Percentiles rank a stretch among this genome's conserved stretches.
These are phyloP conservation scores for Logfia minima DNA, from an alignment of 129 eudicot species.

Conservation along the genomic window DNA sequence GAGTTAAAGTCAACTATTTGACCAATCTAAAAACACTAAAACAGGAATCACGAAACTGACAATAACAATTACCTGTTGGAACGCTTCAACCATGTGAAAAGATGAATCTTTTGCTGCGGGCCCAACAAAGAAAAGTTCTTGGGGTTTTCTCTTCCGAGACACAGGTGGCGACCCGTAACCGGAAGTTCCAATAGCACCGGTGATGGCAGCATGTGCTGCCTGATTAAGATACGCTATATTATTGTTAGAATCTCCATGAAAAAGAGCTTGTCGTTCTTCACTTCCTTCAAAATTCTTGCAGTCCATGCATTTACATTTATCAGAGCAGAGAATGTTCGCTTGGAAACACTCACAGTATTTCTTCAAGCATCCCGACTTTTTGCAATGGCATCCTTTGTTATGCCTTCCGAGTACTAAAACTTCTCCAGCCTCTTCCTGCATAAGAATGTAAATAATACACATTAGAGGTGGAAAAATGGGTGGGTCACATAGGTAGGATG, in stretches of 20 bases:
- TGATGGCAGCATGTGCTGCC: constrained; percentile 70
- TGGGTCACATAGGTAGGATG: neutral
- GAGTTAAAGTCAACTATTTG: constrained; percentile 16
- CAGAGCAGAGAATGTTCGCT: constrained; percentile 83
- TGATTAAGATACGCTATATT: constrained; percentile 45
- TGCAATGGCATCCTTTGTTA: constrained; percentile 91
- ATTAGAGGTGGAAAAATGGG: neutral
- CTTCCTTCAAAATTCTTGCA: constrained; percentile 92
- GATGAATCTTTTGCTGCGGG: constrained; percentile 29
- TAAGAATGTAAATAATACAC: constrained; percentile 5
- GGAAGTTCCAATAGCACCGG: constrained; percentile 55
- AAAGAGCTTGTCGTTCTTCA: constrained; percentile 67
- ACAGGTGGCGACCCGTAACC: constrained; percentile 48
- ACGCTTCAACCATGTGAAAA: constrained; percentile 23
- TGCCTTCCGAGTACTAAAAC: constrained; percentile 45
- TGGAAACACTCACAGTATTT: constrained; percentile 93
- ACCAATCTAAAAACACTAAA: constrained; percentile 8
- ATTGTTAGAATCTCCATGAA: constrained; percentile 40
- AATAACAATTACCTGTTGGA: constrained; percentile 40
- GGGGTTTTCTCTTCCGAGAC: constrained; percentile 46
- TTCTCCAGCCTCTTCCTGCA: constrained; percentile 57
- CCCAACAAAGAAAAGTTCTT: constrained; percentile 43
- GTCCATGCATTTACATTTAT: constrained; percentile 83
- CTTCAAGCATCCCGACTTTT: constrained; percentile 88
- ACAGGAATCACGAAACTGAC: neutral